Conservation (phyloP, 352 stramenopile genomes). For the Globisporangium spiculum region DNA sequence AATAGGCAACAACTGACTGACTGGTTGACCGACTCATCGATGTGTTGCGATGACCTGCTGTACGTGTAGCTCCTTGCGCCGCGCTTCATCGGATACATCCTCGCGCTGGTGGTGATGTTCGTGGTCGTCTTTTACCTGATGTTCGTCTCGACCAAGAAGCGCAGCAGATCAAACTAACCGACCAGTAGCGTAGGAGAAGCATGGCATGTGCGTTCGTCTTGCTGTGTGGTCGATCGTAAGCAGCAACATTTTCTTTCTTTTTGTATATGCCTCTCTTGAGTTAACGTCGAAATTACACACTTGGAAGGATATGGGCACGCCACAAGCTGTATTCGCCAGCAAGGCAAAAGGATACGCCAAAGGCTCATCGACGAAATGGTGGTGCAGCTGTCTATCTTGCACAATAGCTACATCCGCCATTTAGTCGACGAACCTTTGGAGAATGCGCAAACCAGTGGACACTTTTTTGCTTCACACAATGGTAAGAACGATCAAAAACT, state of each 20-base stretch:
- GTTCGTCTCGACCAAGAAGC: conserved; percentile 42
- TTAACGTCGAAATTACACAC: neutral
- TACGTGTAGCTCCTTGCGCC: conserved; percentile 49
- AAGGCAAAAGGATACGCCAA: neutral
- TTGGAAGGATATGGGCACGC: neutral
- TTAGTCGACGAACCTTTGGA: no score
- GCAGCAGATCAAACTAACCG: conserved; percentile 11
- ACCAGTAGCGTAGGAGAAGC: no score
- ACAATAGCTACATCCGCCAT: no score
- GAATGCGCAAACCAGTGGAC: no score
- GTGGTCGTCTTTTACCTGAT: conserved; percentile 53
- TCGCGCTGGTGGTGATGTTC: conserved; percentile 53
- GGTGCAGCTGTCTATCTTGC: neutral
- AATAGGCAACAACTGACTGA: neutral
- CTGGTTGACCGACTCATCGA: neutral
- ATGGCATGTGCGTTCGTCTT: neutral
- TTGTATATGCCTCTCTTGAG: neutral
- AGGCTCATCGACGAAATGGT: no score
- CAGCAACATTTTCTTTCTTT: neutral
- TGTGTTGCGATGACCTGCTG: neutral
- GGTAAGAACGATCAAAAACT: neutral
- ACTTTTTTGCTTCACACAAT: neutral
- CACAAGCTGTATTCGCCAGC: neutral
- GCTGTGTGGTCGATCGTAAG: neutral
- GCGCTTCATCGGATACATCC: conserved; percentile 54